Conservation (phyloP, 2,329 filamentous ascomycete species). For the Graphilbum fragrans region DNA sequence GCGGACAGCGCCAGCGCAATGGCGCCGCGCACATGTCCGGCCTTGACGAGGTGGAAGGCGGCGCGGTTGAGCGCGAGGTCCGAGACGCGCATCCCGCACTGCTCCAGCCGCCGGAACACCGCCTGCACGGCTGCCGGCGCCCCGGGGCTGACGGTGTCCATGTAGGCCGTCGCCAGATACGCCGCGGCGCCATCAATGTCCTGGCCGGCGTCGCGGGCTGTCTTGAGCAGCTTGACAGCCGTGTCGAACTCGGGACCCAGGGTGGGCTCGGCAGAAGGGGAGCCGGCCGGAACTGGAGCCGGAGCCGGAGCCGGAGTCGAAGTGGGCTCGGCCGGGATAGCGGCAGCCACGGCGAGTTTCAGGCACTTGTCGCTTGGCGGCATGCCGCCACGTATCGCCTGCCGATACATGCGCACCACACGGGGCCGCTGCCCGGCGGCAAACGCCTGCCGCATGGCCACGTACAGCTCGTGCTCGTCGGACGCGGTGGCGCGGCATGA, state of each 20-base stretch:
- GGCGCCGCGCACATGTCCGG: constrained; percentile 16
- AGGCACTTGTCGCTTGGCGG: constrained; percentile 27
- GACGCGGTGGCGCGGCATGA: background rate
- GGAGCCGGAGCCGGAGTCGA: constrained; percentile 1
- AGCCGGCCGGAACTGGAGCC: background rate
- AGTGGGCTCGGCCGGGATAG: constrained; percentile 19
- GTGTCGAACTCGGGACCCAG: constrained; percentile 8
- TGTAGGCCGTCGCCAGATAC: constrained; percentile 23
- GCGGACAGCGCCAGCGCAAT: constrained; percentile 16
- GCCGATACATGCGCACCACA: constrained; percentile 26
- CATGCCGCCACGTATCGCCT: constrained; percentile 21
- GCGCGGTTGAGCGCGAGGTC: constrained; percentile 17
- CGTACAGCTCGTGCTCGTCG: constrained; percentile 19
- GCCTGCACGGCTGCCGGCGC: constrained; percentile 10
- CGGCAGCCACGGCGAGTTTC: constrained; percentile 33
- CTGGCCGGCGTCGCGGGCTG: constrained; percentile 25
- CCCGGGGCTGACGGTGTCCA: constrained; percentile 20
- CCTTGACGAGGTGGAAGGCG: constrained; percentile 15
- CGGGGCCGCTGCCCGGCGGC: constrained; percentile 17
- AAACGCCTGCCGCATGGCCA: constrained; percentile 28
- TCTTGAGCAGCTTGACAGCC: constrained; percentile 26
- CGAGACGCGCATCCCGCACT: constrained; percentile 12
- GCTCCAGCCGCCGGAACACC: constrained; percentile 12
- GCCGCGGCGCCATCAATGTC: constrained; percentile 28
- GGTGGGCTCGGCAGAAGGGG: background rate